Evolutionary conservation across 2,329 filamentous ascomycete genomes (phyloP).

Genomic region (Alternaria hordeiaustralica): DNA sequence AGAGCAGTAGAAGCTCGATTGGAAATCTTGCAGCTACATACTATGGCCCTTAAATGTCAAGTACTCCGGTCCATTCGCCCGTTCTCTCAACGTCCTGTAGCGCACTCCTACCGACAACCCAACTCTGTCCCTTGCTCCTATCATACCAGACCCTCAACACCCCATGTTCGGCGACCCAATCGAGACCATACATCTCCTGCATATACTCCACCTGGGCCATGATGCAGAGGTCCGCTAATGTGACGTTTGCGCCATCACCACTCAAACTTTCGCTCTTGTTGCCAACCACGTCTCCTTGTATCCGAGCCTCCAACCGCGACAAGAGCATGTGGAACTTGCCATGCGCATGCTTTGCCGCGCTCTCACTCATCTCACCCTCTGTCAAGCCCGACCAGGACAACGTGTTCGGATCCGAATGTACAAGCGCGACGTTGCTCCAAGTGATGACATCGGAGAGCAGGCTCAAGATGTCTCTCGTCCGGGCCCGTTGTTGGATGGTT

Average conservation of each 20-base stretch:
- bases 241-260: slow-evolving; percentile 12
- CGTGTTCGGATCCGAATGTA: background rate
- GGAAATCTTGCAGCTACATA: background rate
- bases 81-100: background rate
- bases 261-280: slow-evolving; percentile 16
- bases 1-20: fast-evolving
- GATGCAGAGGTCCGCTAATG: slow-evolving; percentile 21
- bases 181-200: slow-evolving; percentile 15
- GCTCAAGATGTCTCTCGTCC: background rate
- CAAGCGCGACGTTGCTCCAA: background rate
- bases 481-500: background rate
- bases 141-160: slow-evolving; percentile 20
- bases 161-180: slow-evolving; percentile 20
- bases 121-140: background rate
- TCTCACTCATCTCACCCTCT: background rate
- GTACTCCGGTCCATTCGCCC: background rate
- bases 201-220: slow-evolving; percentile 21
- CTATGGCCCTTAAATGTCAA: fast-evolving
- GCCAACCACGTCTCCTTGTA: slow-evolving; percentile 10
- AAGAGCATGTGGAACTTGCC: slow-evolving; percentile 2
- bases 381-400: background rate
- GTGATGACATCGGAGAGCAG: background rate
- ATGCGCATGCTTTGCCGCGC: slow-evolving; percentile 8
- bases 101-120: background rate
- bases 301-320: slow-evolving; percentile 18